These are phyloP conservation scores for Ceratobasidium sp. DNA, from an alignment of 1,284 basidiomycete species.

Conservation along the genomic window DNA sequence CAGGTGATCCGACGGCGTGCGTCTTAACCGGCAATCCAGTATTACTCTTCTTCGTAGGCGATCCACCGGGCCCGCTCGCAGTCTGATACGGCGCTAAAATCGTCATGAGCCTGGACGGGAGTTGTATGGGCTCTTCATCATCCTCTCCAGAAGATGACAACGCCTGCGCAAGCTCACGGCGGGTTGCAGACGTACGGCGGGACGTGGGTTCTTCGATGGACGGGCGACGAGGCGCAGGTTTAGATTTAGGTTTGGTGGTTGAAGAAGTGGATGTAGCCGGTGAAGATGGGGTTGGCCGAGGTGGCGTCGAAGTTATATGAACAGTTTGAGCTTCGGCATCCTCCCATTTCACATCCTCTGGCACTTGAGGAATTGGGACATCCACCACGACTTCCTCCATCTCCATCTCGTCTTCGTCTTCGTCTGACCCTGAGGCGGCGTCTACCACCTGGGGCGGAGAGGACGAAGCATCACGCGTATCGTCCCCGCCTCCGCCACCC, in stretches of 20 bases:
- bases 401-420: conserved; percentile 46
- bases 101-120: conserved; percentile 35
- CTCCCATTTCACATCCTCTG: conserved; percentile 11
- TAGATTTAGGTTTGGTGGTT: conserved; percentile 2
- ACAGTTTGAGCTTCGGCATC: conserved; percentile 10
- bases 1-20: background rate
- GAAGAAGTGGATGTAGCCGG: conserved; percentile 12
- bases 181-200: conserved; percentile 10
- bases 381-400: conserved; percentile 47
- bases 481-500: background rate
- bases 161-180: conserved; percentile 28
- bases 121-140: conserved; percentile 18
- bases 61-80: conserved; percentile 2
- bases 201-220: conserved; percentile 17
- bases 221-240: background rate
- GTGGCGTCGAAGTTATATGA: background rate
- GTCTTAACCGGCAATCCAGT: background rate
- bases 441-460: conserved; percentile 18
- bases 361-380: background rate
- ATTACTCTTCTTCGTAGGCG: conserved; percentile 12
- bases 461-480: background rate
- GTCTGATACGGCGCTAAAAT: conserved; percentile 36
- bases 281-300: background rate
- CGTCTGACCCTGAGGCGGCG: background rate
- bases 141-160: conserved; percentile 36